Conservation (phyloP, 2,329 filamentous ascomycete species). For the Raffaelea ambrosiae region DNA sequence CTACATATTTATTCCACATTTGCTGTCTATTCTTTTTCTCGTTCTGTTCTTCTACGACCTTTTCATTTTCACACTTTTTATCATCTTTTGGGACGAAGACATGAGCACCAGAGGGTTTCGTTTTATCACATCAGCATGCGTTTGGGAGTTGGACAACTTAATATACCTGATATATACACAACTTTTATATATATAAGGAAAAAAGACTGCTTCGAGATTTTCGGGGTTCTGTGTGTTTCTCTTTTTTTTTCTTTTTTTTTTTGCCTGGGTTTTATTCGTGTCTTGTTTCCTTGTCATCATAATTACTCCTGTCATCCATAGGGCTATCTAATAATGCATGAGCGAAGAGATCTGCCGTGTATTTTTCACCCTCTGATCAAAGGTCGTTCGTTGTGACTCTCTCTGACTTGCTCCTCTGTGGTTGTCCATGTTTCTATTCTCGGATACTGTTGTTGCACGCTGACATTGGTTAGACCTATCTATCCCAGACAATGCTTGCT, state of each 20-base stretch:
- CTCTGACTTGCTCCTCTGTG: no score
- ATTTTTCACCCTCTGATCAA: no score
- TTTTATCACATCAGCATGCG: slow-evolving; percentile 7
- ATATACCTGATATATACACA: slow-evolving; percentile 6
- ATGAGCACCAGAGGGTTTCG: not conserved
- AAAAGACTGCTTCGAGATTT: slow-evolving; percentile 1
- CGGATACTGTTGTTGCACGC: no score
- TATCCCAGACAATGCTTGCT: no score
- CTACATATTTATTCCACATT: slow-evolving; percentile 7
- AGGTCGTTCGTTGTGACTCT: no score
- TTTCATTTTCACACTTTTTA: not conserved
- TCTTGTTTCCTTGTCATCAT: not conserved
- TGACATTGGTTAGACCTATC: no score
- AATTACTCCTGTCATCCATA: not conserved
- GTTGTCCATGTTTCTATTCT: no score
- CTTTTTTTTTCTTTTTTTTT: not conserved
- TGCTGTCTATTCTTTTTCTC: not conserved
- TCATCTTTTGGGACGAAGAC: not conserved
- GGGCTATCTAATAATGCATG: not conserved
- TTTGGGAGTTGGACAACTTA: slow-evolving; percentile 7
- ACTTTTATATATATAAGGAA: not conserved
- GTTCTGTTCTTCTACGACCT: not conserved
- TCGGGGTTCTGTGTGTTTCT: slow-evolving; percentile 32
- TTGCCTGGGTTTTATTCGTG: not conserved
- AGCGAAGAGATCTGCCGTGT: no score